Base-by-base conservation (phyloP, 2,329 filamentous ascomycete genomes). In the Xylariaceae sp. region DNA sequence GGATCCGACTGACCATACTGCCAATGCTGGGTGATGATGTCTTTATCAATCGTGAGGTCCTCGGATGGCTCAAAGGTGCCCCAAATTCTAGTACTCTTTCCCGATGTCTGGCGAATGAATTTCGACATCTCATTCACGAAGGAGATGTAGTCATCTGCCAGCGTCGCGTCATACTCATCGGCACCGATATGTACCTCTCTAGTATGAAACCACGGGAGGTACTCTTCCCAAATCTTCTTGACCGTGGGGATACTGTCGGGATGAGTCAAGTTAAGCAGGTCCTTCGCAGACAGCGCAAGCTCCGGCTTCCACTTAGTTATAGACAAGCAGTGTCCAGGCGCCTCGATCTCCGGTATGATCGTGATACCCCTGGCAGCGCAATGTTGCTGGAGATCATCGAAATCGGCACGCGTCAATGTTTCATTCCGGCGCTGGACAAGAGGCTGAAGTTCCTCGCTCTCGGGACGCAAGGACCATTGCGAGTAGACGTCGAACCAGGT, bases 281-380 rank as follows among this genome's bases (percentile, higher is more conserved):
- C 79, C 11, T 74, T 74, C 54, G 77, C 71, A 2, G 71, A 66
- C 3, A 83, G 70, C 0, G 78, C 78, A 2, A 83, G 69, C 61
- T 82, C 75, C 0, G 80, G 80, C 62, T 79, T 82, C 80, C 81
- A 83, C 65, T 83, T 80, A 0, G 78, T 82, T 23, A 83, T 75
- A 10, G 75, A 76, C 3, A 84, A 68, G 35, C 76, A 77, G 60
- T 84, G 81, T 0, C 81, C 81, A 0, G 81, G 81, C 0, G 79
- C 75, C 65, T 84, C 81, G 17, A 84, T 80, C 65, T 83, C 81
- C 0, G 81, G 80, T 4, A 83, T 73, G 0, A 84, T 72, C 0
- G 80, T 82, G 1, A 84, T 75, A 10, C 81, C 81, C 2, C 80
- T 72, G 0, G 71, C 65, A 0, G 78, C 81, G 61, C 81, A 83